Conservation (phyloP, 225 moss, liverwort and hornwort species). For the Anthoceros angustus region DNA sequence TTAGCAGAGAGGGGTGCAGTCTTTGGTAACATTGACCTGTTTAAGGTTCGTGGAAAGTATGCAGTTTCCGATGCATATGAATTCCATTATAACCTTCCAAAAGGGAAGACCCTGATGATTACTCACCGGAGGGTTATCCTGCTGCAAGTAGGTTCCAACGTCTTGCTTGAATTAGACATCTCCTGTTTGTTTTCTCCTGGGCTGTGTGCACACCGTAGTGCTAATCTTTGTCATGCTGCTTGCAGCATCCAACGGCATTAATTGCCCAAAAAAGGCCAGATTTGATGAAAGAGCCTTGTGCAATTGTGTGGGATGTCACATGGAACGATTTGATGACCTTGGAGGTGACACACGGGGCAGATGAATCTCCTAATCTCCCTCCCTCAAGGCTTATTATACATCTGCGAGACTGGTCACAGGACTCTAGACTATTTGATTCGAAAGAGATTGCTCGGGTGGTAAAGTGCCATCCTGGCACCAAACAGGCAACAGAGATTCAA, state of each 20-base stretch:
- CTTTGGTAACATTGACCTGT: conserved; percentile 91
- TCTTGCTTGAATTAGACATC: neutral
- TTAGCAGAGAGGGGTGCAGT: conserved; percentile 85
- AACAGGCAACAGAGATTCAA: conserved; percentile 74
- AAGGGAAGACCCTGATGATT: conserved; percentile 79
- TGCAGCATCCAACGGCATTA: conserved; percentile 86
- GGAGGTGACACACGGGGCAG: conserved; percentile 57
- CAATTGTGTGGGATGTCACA: conserved; percentile 81
- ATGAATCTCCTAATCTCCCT: conserved; percentile 34
- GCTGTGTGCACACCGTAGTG: neutral
- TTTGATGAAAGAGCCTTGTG: conserved; percentile 83
- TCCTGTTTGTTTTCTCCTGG: neutral
- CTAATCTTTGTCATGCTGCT: conserved; percentile 2
- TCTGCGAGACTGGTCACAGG: conserved; percentile 52
- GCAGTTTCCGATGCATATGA: conserved; percentile 99
- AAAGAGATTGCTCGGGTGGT: conserved; percentile 64
- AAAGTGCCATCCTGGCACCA: conserved; percentile 83
- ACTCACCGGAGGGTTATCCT: conserved; percentile 92
- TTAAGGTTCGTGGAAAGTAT: conserved; percentile 89
- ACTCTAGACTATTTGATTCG: conserved; percentile 66
- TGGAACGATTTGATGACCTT: conserved; percentile 76
- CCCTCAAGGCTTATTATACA: conserved; percentile 80
- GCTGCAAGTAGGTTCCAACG: conserved; percentile 36
- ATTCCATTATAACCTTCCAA: conserved; percentile 93
- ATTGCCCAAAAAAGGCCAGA: conserved; percentile 92